These are phyloP conservation scores for Epichloe bromicola DNA, from an alignment of 2,329 filamentous ascomycete species.

Conservation along the genomic window DNA sequence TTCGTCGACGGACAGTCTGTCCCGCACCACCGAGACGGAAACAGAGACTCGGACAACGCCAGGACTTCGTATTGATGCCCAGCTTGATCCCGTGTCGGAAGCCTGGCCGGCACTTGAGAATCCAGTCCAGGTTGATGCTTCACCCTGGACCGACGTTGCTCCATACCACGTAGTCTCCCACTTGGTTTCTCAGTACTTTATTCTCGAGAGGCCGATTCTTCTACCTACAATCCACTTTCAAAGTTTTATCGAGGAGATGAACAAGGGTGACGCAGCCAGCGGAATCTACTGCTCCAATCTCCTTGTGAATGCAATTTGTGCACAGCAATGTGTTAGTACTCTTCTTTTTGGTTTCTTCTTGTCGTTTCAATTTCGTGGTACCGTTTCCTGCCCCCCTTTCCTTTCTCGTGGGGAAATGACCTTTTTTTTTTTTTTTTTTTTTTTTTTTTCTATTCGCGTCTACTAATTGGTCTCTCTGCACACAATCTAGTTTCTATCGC, in stretches of 20 bases:
- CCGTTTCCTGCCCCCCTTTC: background rate
- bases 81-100: background rate
- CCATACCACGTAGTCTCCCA: background rate
- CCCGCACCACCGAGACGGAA: background rate
- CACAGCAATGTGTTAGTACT: background rate
- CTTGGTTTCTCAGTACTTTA: background rate
- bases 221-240: background rate
- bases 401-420: background rate
- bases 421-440: background rate
- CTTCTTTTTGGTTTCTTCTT: background rate
- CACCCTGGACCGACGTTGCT: background rate
- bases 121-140: background rate
- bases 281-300: background rate
- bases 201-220: background rate
- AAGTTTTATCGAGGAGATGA: background rate
- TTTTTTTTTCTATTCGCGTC: background rate
- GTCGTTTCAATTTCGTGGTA: background rate
- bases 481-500: background rate
- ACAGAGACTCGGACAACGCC: background rate
- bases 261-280: background rate
- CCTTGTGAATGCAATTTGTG: constrained; percentile 1
- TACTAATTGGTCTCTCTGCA: background rate
- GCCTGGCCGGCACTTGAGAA: background rate
- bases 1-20: background rate
- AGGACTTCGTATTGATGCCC: background rate